A percentile compares a stretch with the other conserved stretches of the same genome.
Evolutionary conservation across 2,329 filamentous ascomycete genomes (phyloP).

Genomic region (Clarireedia sp.): DNA sequence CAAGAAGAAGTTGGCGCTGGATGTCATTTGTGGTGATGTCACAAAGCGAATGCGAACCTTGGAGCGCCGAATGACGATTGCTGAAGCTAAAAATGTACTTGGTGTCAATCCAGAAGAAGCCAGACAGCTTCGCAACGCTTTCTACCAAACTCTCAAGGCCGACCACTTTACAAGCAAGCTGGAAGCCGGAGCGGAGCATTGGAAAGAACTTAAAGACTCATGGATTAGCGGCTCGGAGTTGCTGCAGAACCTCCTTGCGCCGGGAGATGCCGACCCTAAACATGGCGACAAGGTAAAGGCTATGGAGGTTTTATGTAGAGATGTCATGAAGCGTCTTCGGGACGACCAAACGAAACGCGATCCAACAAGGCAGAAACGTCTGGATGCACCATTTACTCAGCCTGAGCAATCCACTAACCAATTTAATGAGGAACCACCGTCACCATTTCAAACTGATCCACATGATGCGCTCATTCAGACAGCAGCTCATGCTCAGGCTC

Average conservation of each 20-base stretch:
- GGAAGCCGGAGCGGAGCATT: constrained; percentile 64
- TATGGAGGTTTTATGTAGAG: constrained; percentile 62
- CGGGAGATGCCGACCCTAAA: constrained; percentile 43
- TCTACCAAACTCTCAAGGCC: constrained; percentile 57
- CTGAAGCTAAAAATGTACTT: constrained; percentile 65
- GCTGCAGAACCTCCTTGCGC: constrained; percentile 46
- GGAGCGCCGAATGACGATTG: constrained; percentile 60
- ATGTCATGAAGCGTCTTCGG: constrained; percentile 69
- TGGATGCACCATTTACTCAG: constrained; percentile 18
- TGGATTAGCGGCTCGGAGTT: constrained; percentile 56
- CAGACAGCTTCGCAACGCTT: constrained; percentile 55
- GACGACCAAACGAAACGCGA: constrained; percentile 56
- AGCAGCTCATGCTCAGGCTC: constrained; percentile 26
- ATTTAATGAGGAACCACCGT: constrained; percentile 19
- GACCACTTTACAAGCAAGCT: constrained; percentile 65
- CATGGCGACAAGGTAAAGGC: constrained; percentile 52
- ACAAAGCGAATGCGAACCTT: constrained; percentile 68
- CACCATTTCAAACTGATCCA: constrained; percentile 22
- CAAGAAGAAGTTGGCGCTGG: constrained; percentile 59
- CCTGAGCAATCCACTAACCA: constrained; percentile 19
- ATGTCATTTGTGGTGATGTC: constrained; percentile 73
- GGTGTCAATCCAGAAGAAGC: constrained; percentile 61
- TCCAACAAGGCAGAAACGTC: constrained; percentile 36
- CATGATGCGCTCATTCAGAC: constrained; percentile 23
- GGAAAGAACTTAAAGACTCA: constrained; percentile 58